These are phyloP conservation scores for Botrytis galanthina DNA, from an alignment of 2,329 filamentous ascomycete genomes.

Conservation along the genomic window DNA sequence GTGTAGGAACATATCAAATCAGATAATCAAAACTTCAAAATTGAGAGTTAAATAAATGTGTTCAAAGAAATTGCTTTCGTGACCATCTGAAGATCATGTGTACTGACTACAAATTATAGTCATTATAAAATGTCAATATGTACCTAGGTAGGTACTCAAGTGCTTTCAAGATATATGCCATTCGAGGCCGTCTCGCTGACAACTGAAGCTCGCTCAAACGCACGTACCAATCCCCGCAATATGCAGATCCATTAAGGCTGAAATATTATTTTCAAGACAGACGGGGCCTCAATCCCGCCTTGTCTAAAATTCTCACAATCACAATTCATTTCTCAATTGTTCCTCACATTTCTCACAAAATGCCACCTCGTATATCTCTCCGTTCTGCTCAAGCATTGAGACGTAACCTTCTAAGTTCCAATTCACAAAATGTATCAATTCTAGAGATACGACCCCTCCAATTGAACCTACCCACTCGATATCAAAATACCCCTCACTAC, in stretches of 20 bases:
- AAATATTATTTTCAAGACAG: conserved; percentile 6
- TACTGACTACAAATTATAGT: not conserved
- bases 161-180: not conserved
- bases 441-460: not conserved
- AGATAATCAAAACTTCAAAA: not conserved
- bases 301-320: conserved; percentile 19
- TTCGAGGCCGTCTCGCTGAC: not conserved
- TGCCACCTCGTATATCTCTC: conserved; percentile 1
- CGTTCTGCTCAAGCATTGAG: not conserved
- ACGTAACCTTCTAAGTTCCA: not conserved
- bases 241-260: conserved; percentile 21
- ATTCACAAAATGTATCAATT: not conserved
- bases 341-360: not conserved
- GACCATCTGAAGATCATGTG: not conserved
- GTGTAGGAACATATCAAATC: not conserved
- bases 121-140: not conserved
- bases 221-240: not conserved
- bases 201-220: not conserved
- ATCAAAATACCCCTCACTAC: not conserved
- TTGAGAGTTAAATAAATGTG: not conserved
- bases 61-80: not conserved
- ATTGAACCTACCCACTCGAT: not conserved
- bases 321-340: not conserved
- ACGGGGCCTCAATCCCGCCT: conserved; percentile 25
- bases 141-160: not conserved